These are phyloP conservation scores for Blastocystis sp. DNA, from an alignment of 352 stramenopile species.

Conservation along the genomic window DNA sequence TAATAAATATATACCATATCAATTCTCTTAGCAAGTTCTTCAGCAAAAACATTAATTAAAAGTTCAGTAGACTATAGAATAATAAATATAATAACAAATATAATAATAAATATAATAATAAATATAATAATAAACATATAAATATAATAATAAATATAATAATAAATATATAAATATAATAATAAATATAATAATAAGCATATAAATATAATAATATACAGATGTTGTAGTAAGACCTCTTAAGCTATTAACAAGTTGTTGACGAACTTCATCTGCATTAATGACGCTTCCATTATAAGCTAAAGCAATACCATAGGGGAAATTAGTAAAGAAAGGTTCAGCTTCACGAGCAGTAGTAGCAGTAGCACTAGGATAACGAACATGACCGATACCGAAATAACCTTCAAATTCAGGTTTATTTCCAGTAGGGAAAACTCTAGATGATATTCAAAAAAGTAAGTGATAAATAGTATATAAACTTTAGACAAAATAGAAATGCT, in stretches of 20 bases:
- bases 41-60: constrained; percentile 89
- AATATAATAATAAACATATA: too few species aligned
- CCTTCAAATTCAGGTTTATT: constrained; percentile 82
- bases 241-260: constrained; percentile 67
- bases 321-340: constrained; percentile 98
- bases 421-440: constrained; percentile 86
- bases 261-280: constrained; percentile 78
- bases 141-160: too few species aligned
- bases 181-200: too few species aligned
- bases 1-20: constrained; percentile 7
- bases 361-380: constrained; percentile 75
- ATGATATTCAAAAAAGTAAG: too few species aligned
- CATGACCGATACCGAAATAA: constrained; percentile 85
- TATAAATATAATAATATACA: neutral
- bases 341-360: constrained; percentile 49
- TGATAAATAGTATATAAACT: too few species aligned
- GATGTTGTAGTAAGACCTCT: constrained; percentile 46
- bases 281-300: constrained; percentile 96
- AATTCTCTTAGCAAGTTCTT: constrained; percentile 58
- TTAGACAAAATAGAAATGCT: too few species aligned
- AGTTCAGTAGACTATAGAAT: constrained; percentile 70
- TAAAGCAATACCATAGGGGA: constrained; percentile 85
- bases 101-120: too few species aligned
- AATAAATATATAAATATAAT: too few species aligned
- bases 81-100: neutral